Evolutionary conservation across 169 alveolate species (phyloP), one percentile per base, ranked within the genome.

Genomic region (Babesia bovis): DNA sequence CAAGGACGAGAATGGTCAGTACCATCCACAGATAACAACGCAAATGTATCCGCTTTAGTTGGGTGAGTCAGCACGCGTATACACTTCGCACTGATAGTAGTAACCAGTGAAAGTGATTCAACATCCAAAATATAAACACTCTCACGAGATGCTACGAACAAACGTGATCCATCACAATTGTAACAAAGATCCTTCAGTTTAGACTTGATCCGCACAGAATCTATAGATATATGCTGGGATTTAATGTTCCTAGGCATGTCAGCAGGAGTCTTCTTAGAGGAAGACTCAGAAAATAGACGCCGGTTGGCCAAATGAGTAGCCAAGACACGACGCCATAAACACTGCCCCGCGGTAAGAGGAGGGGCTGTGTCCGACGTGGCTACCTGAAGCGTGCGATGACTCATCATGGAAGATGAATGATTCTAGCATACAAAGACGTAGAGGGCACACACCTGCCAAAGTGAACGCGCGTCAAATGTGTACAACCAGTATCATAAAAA

Each of bases 131-230:
- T 41, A 25, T 58, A 33, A 12, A 81, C 58, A 1, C 42, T 15
- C 6, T 81, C 88, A n/a, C 88, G 69, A 5, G 82, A 60, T 30
- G 74, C 82, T 6, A 81, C 44, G 57, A 45, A 81, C 25, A 81
- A 52, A 4, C 84, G 58, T 0, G 74, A 47, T 23, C 88, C 88
- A 38, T n/a, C 23, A 38, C 70, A 63, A 55, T 81, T 81, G 78
- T 61, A 69, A 26, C 61, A 45, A 38, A 81, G 33, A 28, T 52
- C 61, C 66, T 67, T 70, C 45, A 81, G 67, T 52, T 81, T 81
- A 21, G 77, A 66, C 25, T 65, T 69, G 19, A 81, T 51, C 45
- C 61, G 70, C 32, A 81, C 55, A 19, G 78, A 19, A 23, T 65
- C 88, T 30, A 45, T 35, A 13, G 83, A 53, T 23, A 73, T 40